Conservation (phyloP, 106 monocot genomes). For the Apostasia ramifera region DNA sequence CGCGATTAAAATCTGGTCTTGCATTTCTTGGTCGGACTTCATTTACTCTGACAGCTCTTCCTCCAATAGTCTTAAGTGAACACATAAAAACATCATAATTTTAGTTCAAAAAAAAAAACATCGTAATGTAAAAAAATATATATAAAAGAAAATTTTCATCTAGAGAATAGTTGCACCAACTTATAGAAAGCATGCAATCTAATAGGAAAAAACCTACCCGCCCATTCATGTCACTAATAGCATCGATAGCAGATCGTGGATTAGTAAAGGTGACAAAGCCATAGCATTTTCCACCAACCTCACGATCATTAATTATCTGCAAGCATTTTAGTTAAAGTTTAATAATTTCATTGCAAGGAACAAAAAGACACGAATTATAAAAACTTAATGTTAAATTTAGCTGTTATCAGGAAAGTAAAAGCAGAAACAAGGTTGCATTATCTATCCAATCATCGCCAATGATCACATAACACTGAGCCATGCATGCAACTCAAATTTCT, state of each 20-base stretch:
- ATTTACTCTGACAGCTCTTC: conserved; percentile 75
- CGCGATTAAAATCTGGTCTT: conserved; percentile 50
- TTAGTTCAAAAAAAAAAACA: not conserved
- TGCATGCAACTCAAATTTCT: too few species aligned
- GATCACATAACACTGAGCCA: too few species aligned
- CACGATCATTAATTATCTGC: conserved; percentile 93
- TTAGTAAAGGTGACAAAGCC: conserved; percentile 92
- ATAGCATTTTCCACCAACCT: conserved; percentile 90
- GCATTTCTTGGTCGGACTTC: conserved; percentile 76
- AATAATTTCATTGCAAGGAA: too few species aligned
- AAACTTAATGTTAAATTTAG: too few species aligned
- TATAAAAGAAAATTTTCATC: not conserved
- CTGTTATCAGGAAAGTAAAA: too few species aligned
- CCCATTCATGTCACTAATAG: conserved; percentile 87
- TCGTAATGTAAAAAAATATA: not conserved
- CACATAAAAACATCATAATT: conserved; percentile 4
- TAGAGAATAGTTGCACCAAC: not conserved
- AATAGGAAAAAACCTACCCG: conserved; percentile 37
- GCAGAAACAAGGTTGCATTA: too few species aligned
- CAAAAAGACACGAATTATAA: too few species aligned
- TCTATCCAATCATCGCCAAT: too few species aligned
- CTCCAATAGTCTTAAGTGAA: conserved; percentile 63
- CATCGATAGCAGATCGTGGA: conserved; percentile 74
- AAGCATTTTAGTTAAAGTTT: not conserved
- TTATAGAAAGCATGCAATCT: not conserved